phyloP scores from a whole-genome alignment of 2,329 filamentous ascomycete genomes.

The Dendryphion nanum region DNA sequence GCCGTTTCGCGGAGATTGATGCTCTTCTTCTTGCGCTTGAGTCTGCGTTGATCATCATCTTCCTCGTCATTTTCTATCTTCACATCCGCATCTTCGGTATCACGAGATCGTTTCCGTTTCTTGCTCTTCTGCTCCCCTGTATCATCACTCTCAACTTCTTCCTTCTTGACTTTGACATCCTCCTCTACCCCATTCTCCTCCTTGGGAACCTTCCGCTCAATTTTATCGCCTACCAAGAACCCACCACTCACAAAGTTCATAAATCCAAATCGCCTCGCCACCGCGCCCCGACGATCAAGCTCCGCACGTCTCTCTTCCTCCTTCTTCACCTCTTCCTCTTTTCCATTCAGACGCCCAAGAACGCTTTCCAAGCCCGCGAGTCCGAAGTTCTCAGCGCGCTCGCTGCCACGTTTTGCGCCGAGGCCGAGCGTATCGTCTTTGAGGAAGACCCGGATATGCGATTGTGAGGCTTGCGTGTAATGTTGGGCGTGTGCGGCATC shows the following conservation, averaged over 20 bases:
- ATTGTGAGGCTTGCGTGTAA: constrained; percentile 76
- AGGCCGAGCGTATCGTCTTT: constrained; percentile 92
- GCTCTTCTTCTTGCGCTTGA: constrained; percentile 41
- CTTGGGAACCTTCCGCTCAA: constrained; percentile 50
- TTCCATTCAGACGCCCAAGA: constrained; percentile 85
- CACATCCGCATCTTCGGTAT: constrained; percentile 25
- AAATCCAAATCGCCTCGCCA: constrained; percentile 71
- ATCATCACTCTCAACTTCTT: constrained; percentile 43
- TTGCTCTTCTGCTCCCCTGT: constrained; percentile 29
- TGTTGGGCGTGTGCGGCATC: constrained; percentile 72
- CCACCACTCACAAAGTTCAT: constrained; percentile 90
- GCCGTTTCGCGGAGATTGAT: constrained; percentile 30
- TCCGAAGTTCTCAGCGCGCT: constrained; percentile 71
- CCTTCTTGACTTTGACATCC: constrained; percentile 37
- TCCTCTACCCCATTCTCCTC: constrained; percentile 28
- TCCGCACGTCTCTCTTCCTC: constrained; percentile 68
- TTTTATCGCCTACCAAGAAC: constrained; percentile 61
- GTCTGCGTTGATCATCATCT: constrained; percentile 23
- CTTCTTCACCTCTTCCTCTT: constrained; percentile 69
- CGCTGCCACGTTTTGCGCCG: constrained; percentile 74
- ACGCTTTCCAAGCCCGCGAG: constrained; percentile 84
- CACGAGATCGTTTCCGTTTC: constrained; percentile 34
- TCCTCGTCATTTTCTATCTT: constrained; percentile 25
- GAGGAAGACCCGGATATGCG: constrained; percentile 78
- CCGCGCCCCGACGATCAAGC: constrained; percentile 69